Conservation (phyloP, 2,329 filamentous ascomycete genomes). For the Ophiostoma sp. region DNA sequence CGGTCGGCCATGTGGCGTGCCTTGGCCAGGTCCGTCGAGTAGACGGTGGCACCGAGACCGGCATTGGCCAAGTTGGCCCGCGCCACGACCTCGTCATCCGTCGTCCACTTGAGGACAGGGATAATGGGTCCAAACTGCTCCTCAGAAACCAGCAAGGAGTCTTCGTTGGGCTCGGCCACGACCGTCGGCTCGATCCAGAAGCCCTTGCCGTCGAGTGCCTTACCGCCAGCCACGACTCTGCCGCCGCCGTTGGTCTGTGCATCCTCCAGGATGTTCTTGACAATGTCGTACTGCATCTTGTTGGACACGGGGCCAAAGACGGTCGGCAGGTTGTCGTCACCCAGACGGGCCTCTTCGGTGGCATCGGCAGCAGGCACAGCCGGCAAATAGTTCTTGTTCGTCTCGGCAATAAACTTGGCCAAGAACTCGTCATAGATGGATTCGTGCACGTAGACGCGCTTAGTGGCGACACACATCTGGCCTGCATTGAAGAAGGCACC, state of each 20-base stretch:
- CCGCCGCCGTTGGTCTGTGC: slow-evolving; percentile 50
- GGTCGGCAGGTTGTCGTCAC: slow-evolving; percentile 42
- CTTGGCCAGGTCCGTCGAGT: slow-evolving; percentile 52
- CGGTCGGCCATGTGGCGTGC: slow-evolving; percentile 54
- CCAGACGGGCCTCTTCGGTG: slow-evolving; percentile 46
- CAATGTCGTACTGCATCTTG: slow-evolving; percentile 62
- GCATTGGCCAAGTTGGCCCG: slow-evolving; percentile 55
- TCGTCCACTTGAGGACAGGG: slow-evolving; percentile 60
- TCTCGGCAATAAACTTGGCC: slow-evolving; percentile 44
- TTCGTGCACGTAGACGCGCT: slow-evolving; percentile 57
- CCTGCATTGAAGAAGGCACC: slow-evolving; percentile 59
- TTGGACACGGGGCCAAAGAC: slow-evolving; percentile 57
- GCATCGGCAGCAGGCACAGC: slow-evolving; percentile 37
- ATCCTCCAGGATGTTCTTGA: slow-evolving; percentile 57
- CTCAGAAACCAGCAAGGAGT: slow-evolving; percentile 56
- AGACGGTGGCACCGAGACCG: slow-evolving; percentile 60
- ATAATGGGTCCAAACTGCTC: slow-evolving; percentile 61
- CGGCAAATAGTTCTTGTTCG: slow-evolving; percentile 36
- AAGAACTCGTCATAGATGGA: slow-evolving; percentile 47
- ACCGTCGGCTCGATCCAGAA: slow-evolving; percentile 62
- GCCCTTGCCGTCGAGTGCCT: slow-evolving; percentile 44
- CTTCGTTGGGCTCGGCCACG: slow-evolving; percentile 57
- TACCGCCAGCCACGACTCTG: slow-evolving; percentile 51
- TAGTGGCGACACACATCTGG: slow-evolving; percentile 55
- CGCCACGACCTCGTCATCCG: slow-evolving; percentile 59